Evolutionary conservation across 2,329 filamentous ascomycete species (phyloP).

Genomic region (Parascedosporium putredinis): DNA sequence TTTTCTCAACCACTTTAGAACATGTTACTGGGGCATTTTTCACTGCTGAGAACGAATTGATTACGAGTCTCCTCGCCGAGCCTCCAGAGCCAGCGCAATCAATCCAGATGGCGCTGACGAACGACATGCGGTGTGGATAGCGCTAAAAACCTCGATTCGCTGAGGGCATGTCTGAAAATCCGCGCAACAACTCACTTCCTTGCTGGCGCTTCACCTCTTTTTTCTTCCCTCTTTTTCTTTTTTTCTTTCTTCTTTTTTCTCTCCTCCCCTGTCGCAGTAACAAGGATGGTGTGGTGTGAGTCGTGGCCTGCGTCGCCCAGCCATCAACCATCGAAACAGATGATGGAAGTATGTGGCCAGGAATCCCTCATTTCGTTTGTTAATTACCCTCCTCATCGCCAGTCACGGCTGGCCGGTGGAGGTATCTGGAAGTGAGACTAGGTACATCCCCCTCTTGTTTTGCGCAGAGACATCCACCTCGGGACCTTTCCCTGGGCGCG

Average conservation of each 20-base stretch:
- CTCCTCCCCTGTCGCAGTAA: neutral
- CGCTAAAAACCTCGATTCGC: no score
- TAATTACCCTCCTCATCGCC: neutral
- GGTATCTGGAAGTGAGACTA: neutral
- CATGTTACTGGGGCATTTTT: no score
- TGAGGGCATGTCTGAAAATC: no score
- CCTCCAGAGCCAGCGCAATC: no score
- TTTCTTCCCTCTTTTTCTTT: neutral
- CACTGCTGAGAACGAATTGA: no score
- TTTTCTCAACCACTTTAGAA: no score
- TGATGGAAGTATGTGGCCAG: neutral
- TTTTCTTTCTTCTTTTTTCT: neutral
- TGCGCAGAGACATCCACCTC: neutral
- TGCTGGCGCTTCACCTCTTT: no score
- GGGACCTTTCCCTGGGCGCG: neutral
- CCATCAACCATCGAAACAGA: neutral
- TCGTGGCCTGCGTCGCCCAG: neutral
- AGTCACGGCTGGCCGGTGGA: neutral
- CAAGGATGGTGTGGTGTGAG: neutral
- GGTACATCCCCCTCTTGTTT: neutral
- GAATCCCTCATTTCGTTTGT: neutral
- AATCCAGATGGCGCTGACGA: no score
- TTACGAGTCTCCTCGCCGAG: no score
- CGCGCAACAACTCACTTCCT: no score
- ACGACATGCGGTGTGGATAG: no score